Percentiles rank a stretch among this genome's conserved stretches.
phyloP scores from a whole-genome alignment of 1,139 yeast species.

The Diutina catenulata region DNA sequence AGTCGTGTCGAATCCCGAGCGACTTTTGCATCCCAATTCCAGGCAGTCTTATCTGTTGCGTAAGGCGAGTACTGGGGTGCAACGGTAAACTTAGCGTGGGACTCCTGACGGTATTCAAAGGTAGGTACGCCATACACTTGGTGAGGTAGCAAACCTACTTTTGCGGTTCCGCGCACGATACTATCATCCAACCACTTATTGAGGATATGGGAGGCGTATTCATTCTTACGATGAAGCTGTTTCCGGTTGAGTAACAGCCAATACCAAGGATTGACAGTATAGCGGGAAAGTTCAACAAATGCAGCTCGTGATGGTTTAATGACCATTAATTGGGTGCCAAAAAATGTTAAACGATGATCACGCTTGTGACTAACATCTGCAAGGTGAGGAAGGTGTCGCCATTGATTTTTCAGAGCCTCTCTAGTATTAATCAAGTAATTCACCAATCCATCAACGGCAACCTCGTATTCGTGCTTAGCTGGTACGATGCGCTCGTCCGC shows the following conservation, averaged over 20 bases:
- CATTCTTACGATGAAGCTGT: neutral
- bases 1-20: conserved; percentile 15
- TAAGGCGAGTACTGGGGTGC: conserved; percentile 26
- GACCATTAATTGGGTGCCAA: conserved; percentile 3
- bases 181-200: conserved; percentile 19
- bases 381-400: neutral
- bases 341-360: conserved; percentile 1
- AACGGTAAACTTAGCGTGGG: conserved; percentile 15
- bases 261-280: neutral
- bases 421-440: neutral
- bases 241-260: neutral
- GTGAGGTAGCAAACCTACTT: conserved; percentile 32
- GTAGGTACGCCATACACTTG: conserved; percentile 34
- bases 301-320: neutral
- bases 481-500: neutral
- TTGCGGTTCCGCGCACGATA: conserved; percentile 9
- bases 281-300: neutral
- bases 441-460: neutral
- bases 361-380: neutral
- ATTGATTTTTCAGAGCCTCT: neutral
- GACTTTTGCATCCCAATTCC: conserved; percentile 18
- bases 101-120: conserved; percentile 32
- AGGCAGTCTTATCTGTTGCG: conserved; percentile 12
- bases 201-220: conserved; percentile 37
- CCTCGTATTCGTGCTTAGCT: neutral